A percentile compares a stretch with the other conserved stretches of the same genome.
Evolutionary conservation across 1,284 basidiomycete genomes (phyloP).

Genomic region (Fomitopsis pinicola): DNA sequence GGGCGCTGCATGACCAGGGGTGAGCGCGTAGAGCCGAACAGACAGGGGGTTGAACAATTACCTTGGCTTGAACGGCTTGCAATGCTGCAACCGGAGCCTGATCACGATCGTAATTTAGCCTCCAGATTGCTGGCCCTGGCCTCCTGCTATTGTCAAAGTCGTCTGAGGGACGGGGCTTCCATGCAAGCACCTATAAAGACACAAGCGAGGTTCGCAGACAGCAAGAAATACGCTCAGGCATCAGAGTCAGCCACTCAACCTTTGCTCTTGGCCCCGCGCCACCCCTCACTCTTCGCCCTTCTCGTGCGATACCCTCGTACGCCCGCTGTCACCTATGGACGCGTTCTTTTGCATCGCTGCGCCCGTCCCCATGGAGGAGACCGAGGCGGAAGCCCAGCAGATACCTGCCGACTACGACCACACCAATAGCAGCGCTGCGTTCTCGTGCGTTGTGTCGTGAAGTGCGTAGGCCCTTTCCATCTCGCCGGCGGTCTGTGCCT

Average conservation of each 20-base stretch:
- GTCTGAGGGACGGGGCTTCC: not conserved
- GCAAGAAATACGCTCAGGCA: slow-evolving; percentile 25
- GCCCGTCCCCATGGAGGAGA: slow-evolving; percentile 2
- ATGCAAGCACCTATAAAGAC: not conserved
- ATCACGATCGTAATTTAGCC: not conserved
- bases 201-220: slow-evolving; percentile 10
- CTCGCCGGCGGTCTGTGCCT: not conserved
- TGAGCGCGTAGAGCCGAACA: too few species aligned
- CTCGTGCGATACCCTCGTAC: slow-evolving; percentile 31
- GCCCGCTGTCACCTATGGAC: not conserved
- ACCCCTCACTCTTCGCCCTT: slow-evolving; percentile 59
- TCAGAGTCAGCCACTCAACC: slow-evolving; percentile 34
- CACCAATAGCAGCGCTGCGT: not conserved
- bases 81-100: not conserved
- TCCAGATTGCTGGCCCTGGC: not conserved
- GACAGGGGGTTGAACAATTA: not conserved
- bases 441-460: not conserved
- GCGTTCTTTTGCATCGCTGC: not conserved
- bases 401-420: not conserved
- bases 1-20: too few species aligned
- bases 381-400: not conserved
- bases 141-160: not conserved
- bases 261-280: slow-evolving; percentile 37
- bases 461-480: not conserved
- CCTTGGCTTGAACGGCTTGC: not conserved